Evolutionary conservation across 2,329 filamentous ascomycete genomes (phyloP).

Genomic region (Xylaria sp.): DNA sequence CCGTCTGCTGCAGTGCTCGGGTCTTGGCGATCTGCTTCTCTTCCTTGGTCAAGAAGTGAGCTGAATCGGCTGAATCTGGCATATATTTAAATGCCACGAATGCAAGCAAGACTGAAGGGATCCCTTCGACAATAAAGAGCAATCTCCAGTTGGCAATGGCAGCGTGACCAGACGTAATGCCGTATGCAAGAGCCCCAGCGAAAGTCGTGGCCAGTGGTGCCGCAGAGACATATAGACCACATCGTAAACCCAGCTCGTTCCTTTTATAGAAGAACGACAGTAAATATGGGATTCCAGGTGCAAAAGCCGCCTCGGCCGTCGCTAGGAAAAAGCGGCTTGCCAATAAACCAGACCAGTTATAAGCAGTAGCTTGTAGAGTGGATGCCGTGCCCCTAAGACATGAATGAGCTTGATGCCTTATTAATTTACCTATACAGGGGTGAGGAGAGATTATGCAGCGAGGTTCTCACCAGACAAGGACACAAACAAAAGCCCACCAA

Average conservation of each 20-base stretch:
- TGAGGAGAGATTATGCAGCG: background rate
- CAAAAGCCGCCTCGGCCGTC: slow-evolving; percentile 48
- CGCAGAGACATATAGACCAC: slow-evolving; percentile 50
- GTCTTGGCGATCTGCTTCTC: slow-evolving; percentile 67
- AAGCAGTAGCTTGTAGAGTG: slow-evolving; percentile 47
- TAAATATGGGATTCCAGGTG: slow-evolving; percentile 49
- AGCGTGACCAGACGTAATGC: slow-evolving; percentile 71
- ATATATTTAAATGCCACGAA: slow-evolving; percentile 46
- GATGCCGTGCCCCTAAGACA: slow-evolving; percentile 45
- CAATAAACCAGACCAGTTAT: slow-evolving; percentile 48
- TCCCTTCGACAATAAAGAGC: slow-evolving; percentile 51
- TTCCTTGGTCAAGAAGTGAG: slow-evolving; percentile 64
- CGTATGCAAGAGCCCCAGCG: slow-evolving; percentile 73
- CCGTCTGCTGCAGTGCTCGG: slow-evolving; percentile 63
- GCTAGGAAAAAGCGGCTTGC: slow-evolving; percentile 49
- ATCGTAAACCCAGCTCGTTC: slow-evolving; percentile 56
- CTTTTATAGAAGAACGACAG: slow-evolving; percentile 55
- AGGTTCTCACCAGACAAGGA: slow-evolving; percentile 45
- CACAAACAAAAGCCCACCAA: slow-evolving; percentile 46
- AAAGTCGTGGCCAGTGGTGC: slow-evolving; percentile 76
- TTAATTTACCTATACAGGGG: background rate
- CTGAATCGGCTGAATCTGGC: slow-evolving; percentile 61
- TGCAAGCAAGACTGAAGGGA: slow-evolving; percentile 49
- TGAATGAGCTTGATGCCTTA: slow-evolving; percentile 2
- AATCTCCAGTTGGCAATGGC: slow-evolving; percentile 58